Base-by-base conservation (phyloP, 2,329 filamentous ascomycete species). In the Colletotrichum liriopes region DNA sequence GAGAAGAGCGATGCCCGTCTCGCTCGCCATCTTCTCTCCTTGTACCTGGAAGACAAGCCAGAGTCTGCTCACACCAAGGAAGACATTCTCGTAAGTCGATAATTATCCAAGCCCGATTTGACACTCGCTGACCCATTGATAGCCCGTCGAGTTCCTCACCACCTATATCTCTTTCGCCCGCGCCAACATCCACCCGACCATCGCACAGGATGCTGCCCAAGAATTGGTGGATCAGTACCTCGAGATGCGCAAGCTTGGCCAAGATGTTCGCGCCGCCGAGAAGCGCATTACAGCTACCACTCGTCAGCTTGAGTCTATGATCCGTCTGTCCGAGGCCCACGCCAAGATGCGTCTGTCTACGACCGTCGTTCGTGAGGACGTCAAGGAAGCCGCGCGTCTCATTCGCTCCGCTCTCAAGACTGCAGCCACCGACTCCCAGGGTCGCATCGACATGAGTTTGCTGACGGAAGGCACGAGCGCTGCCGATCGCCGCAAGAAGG, bases 231-330 rank as follows among this genome's bases (percentile, higher is more conserved):
- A 93, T 52, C 90, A 94, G 39, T 99, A 99, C 80, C 93, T 98
- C 56, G 93, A 93, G 73, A 98, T 99, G 94, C 95, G 96, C 75
- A 94, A 95, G 79, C 91, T 99, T 0, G 96, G 96, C 58, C 93
- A 95, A 76, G 93, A 95, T 77, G 92, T 96, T 45, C 94, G 96
- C 60, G 89, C 95, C 2, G 90, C 94, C 3, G 97, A 99, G 83
- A 96, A 97, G 82, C 94, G 96, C 76, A 99, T 99, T 84, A 99
- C 96, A 0, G 96, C 96, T 51, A 99, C 96, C 3, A 99, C 97
- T 0, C 91, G 96, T 80, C 96, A 99, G 83, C 88, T 99, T 7
- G 97, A 99, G 84, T 96, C 93, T 56, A 99, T 99, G 97, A 98
- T 99, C 80, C 96, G 96, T 73, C 92, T 99, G 3, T 86, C 95